Evolutionary conservation across 176 grass and related monocot genomes (phyloP), one percentile per base, ranked within the genome.

Genomic region (Rhynchospora pubera): DNA sequence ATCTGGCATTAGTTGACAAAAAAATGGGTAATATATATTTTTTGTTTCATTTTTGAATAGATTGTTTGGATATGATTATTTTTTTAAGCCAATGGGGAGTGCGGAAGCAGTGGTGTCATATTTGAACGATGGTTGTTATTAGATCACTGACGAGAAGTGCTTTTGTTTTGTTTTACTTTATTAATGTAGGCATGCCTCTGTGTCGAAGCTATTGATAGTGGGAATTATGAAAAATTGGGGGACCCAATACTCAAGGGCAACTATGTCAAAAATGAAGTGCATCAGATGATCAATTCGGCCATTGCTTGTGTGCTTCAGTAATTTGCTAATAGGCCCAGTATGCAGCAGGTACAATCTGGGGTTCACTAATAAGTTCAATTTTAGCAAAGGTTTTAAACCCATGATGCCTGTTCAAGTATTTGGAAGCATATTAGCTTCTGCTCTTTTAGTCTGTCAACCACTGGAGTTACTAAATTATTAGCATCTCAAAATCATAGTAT

Each of bases 281-380:
- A 79, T 21, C 51, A 85, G 48, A 89, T 91, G 92, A 88, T 98
- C 69, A 89, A 93, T 81, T 90, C 86, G 16, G 90, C 95, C 4
- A 85, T 87, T 34, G 72, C 87, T 19, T 94, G 95, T 79, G 89
- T 94, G 75, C 92, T 90, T 39, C 89, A 93, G 65, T 94, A 90
- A 4, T 90, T 84, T 52, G 57, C 68, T 59, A 98, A 94, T 62
- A 83, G 95, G 61, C 90, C 87, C 0, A 84, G 84, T 79, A 98
- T 98, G 90, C 83, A 91, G 69, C 89, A 97, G 86, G 91, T 92
- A 87, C 82, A 14, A 50, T 50, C 9, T 50, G 44, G 5, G 4
- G 12, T 14, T 73, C 23, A 73, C 10, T 14, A 24, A 19, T 23
- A 51, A 14, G 45, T 51, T 13, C 10, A 51, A 9, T 73, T 50